Conservation (phyloP, 352 stramenopile species). For the Phytophthora brassicae region DNA sequence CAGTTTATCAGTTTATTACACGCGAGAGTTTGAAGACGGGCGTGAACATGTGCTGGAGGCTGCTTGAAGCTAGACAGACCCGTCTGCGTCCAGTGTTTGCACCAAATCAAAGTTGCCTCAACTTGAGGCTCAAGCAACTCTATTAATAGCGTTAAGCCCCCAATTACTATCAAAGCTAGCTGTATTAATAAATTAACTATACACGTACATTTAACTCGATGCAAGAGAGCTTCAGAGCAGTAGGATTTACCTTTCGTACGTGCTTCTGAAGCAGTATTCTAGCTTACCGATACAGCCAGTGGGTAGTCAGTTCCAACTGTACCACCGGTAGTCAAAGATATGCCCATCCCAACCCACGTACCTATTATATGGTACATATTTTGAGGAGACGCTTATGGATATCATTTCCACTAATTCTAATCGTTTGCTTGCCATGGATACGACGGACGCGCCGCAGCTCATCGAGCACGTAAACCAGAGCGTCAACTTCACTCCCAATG, state of each 20-base stretch:
- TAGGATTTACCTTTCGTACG: too few species aligned
- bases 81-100: constrained; percentile 23
- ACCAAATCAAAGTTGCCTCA: constrained; percentile 24
- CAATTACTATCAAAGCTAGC: too few species aligned
- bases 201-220: too few species aligned
- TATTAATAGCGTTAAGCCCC: too few species aligned
- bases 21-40: neutral
- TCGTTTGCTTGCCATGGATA: constrained; percentile 93
- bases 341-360: too few species aligned
- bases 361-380: neutral
- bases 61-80: constrained; percentile 7
- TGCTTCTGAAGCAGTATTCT: too few species aligned
- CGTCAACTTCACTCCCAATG: constrained; percentile 94
- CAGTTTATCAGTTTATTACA: too few species aligned
- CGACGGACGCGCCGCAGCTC: constrained; percentile 95
- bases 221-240: neutral
- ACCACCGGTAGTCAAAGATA: too few species aligned
- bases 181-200: too few species aligned
- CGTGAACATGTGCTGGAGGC: constrained; percentile 18
- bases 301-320: neutral
- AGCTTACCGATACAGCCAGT: too few species aligned
- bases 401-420: constrained; percentile 7
- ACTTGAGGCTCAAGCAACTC: neutral
- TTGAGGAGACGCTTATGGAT: constrained; percentile 26
- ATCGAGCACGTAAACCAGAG: constrained; percentile 96